Conservation (phyloP, 2,329 filamentous ascomycete species). For the Pseudogymnoascus sp. region DNA sequence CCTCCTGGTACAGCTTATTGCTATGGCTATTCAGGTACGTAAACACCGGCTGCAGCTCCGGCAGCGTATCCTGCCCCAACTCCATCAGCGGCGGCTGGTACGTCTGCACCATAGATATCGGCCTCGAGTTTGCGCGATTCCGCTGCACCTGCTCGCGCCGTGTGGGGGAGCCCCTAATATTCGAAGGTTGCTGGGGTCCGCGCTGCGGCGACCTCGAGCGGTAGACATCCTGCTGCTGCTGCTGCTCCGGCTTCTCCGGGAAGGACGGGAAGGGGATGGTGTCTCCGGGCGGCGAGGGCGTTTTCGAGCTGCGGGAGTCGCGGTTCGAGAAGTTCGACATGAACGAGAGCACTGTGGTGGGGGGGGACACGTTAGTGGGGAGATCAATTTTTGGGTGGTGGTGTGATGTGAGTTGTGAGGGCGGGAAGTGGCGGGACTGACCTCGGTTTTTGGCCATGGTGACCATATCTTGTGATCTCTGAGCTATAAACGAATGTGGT, state of each 20-base stretch:
- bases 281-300: conserved; percentile 23
- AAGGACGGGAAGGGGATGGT: conserved; percentile 10
- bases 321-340: conserved; percentile 69
- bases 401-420: background rate
- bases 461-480: conserved; percentile 8
- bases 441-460: conserved; percentile 30
- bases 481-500: conserved; percentile 16
- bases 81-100: conserved; percentile 85
- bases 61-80: conserved; percentile 73
- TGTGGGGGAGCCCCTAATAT: conserved; percentile 26
- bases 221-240: background rate
- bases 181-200: conserved; percentile 17
- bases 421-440: conserved; percentile 17
- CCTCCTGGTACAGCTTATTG: conserved; percentile 96
- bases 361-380: conserved; percentile 11
- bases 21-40: conserved; percentile 88
- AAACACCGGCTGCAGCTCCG: conserved; percentile 91
- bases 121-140: conserved; percentile 49
- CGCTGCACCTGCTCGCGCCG: conserved; percentile 28
- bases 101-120: conserved; percentile 77
- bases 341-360: conserved; percentile 68
- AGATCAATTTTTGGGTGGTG: background rate
- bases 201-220: conserved; percentile 2
- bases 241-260: background rate
- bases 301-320: conserved; percentile 29